Evolutionary conservation across 441 rosid species (phyloP), one percentile per base, ranked within the genome.

Genomic region (Mallotus repandus): DNA sequence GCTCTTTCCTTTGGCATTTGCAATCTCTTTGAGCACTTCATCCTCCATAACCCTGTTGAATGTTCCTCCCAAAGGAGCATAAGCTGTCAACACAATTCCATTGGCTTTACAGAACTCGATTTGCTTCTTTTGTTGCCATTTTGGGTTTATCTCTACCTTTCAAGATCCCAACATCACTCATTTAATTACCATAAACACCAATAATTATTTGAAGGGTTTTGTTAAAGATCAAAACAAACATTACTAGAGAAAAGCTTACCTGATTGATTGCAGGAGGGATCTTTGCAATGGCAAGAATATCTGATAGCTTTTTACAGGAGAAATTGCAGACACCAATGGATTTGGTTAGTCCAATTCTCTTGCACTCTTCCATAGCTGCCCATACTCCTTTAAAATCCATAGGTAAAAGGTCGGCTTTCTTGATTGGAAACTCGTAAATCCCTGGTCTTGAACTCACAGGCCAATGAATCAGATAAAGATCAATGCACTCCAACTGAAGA

Each of bases 381-480:
- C 84, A 76, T 19, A 81, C 75, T 3, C 84, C 82, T 45, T 52
- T 76, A 3, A 71, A 67, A 68, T 83, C 82, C 45, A 83, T 73
- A 0, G 74, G 79, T 15, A 83, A 46, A 7, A 80, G 38, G 18
- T 74, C 79, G 11, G 70, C 80, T 22, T 76, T 71, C 56, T 84
- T 80, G 43, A 81, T 72, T 0, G 87, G 87, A 63, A 80, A 77
- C 57, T 83, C 84, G 29, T 63, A 72, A 29, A 57, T 73, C 41
- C 85, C 82, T 7, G 81, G 84, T 62, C 82, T 81, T 6, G 89
- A 60, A 46, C 92, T 88, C 65, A 84, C 78, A 12, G 90, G 90
- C 85, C 86, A 86, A 79, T 86, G 90, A 43, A 86, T 81, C 12
- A 77, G 79, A 67, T 81, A 83, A 45, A 84, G 84, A 59, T 86